These are phyloP conservation scores for Verticillium zaregamsianum DNA, from an alignment of 2,329 filamentous ascomycete species.

Conservation along the genomic window DNA sequence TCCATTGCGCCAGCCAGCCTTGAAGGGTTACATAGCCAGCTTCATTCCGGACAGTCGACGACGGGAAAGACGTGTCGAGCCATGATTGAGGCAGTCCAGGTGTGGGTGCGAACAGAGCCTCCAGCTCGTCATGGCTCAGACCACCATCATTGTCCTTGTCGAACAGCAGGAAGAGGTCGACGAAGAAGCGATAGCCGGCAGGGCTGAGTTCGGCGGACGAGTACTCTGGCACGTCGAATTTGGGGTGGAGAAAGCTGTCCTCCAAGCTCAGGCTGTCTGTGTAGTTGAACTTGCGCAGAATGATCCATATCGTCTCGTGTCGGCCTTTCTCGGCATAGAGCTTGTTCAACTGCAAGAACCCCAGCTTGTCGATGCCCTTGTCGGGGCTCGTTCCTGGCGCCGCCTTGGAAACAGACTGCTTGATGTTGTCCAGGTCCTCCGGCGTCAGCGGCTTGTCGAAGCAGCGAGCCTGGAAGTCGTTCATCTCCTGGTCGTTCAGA, in stretches of 20 bases:
- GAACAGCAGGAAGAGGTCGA: constrained; percentile 90
- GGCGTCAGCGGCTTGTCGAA: constrained; percentile 82
- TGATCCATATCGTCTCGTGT: constrained; percentile 98
- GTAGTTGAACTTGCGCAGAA: constrained; percentile 90
- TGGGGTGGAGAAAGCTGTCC: constrained; percentile 86
- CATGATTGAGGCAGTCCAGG: constrained; percentile 84
- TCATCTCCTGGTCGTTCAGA: constrained; percentile 84
- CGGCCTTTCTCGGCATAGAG: constrained; percentile 96
- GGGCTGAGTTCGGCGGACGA: constrained; percentile 93
- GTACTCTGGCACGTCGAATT: constrained; percentile 88
- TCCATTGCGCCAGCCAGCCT: constrained; percentile 98
- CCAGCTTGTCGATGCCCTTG: constrained; percentile 73
- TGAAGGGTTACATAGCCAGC: constrained; percentile 93
- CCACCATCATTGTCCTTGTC: constrained; percentile 98
- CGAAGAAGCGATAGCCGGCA: constrained; percentile 93
- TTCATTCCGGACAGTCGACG: constrained; percentile 91
- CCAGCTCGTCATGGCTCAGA: constrained; percentile 78
- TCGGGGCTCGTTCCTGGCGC: constrained; percentile 59
- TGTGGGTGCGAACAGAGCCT: constrained; percentile 85
- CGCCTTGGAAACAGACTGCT: constrained; percentile 72
- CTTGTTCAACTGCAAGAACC: constrained; percentile 89
- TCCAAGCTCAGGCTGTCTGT: constrained; percentile 91
- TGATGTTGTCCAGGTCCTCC: constrained; percentile 87
- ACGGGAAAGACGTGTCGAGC: constrained; percentile 85
- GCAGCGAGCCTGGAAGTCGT: constrained; percentile 85